Conservation (phyloP, 2,329 filamentous ascomycete species). For the Colletotrichum siamense region DNA sequence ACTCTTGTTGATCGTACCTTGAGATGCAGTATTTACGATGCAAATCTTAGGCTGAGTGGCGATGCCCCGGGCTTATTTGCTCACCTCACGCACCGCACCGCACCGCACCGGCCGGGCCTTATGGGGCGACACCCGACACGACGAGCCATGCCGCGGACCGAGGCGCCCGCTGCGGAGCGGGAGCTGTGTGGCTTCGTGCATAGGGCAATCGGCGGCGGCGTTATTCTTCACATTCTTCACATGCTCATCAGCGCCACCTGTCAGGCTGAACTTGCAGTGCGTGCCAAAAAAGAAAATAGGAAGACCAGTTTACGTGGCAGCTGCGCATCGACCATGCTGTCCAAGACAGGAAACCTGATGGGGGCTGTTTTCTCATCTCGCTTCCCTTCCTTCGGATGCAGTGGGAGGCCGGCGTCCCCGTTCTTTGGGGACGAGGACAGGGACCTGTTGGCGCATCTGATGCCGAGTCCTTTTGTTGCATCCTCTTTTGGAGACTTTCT, state of each 20-base stretch:
- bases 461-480: background rate
- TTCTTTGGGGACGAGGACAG: background rate
- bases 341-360: background rate
- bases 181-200: background rate
- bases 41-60: background rate
- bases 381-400: background rate
- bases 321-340: background rate
- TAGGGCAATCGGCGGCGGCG: background rate
- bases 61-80: background rate
- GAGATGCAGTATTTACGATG: background rate
- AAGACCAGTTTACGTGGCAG: background rate
- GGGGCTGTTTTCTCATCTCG: background rate
- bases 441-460: background rate
- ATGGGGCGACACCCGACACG: background rate
- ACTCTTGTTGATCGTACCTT: background rate
- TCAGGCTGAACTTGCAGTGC: background rate
- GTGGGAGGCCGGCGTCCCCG: background rate
- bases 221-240: background rate
- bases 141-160: background rate
- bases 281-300: background rate
- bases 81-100: background rate
- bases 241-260: background rate
- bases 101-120: background rate
- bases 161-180: background rate
- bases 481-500: background rate